phyloP scores from a whole-genome alignment of 2,329 filamentous ascomycete genomes.

The Malbranchea zuffiana region DNA sequence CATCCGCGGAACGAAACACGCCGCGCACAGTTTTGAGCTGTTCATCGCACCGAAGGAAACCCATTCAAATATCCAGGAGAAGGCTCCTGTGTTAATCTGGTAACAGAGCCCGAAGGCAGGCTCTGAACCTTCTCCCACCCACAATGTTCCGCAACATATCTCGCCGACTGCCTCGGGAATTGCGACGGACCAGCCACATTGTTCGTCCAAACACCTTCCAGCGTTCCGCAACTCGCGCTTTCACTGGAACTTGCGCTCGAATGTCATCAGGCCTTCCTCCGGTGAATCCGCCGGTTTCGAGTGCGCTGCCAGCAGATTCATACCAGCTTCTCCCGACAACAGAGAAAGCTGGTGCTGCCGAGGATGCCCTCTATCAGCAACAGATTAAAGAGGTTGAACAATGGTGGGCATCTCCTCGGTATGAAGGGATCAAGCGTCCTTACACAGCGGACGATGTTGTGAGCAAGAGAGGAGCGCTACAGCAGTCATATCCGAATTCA shows the following conservation, averaged over 20 bases:
- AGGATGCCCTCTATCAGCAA: constrained; percentile 74
- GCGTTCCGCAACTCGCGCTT: constrained; percentile 23
- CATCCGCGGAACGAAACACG: no score
- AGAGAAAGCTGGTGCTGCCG: constrained; percentile 65
- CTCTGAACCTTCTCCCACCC: not conserved
- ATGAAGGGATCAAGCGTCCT: constrained; percentile 77
- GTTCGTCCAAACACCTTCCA: constrained; percentile 18
- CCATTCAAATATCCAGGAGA: no score
- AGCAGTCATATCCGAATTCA: constrained; percentile 82
- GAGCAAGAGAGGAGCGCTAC: constrained; percentile 78
- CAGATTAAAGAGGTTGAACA: constrained; percentile 75
- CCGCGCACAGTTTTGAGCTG: no score
- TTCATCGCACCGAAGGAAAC: no score
- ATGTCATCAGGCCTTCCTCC: constrained; percentile 47
- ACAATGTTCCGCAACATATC: constrained; percentile 28
- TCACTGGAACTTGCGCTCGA: constrained; percentile 31
- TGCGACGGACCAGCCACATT: constrained; percentile 7
- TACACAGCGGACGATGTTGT: constrained; percentile 88
- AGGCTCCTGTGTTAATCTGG: no score
- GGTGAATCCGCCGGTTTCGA: constrained; percentile 52
- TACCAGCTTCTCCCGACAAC: constrained; percentile 75
- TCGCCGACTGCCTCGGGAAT: constrained; percentile 28
- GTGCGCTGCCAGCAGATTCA: constrained; percentile 55
- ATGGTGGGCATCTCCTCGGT: constrained; percentile 84
- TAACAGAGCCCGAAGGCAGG: no score